Conservation (phyloP, 106 monocot genomes). For the Posidonia australis region DNA sequence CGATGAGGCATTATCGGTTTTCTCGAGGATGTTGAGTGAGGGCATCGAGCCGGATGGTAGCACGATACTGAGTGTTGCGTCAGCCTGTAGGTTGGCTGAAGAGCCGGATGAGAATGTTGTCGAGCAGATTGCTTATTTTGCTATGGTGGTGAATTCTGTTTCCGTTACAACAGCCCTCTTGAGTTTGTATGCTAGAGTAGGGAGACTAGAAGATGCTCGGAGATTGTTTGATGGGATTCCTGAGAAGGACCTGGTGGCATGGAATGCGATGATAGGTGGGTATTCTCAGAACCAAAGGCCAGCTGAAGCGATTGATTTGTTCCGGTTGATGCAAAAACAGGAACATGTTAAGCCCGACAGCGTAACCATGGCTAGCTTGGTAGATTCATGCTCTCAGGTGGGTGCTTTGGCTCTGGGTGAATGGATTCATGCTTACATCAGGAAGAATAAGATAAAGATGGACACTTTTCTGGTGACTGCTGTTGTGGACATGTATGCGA, state of each 20-base stretch:
- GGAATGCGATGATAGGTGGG: conserved; percentile 60
- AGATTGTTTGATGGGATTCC: conserved; percentile 31
- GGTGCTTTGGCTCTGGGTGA: conserved; percentile 43
- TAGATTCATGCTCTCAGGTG: conserved; percentile 37
- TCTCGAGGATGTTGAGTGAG: conserved; percentile 27
- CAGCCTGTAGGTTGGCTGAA: conserved; percentile 15
- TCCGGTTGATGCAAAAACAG: conserved; percentile 33
- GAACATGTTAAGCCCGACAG: conserved; percentile 23
- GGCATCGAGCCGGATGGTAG: conserved; percentile 19
- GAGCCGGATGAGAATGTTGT: conserved; percentile 12
- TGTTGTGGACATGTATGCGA: conserved; percentile 68
- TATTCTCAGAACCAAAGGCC: conserved; percentile 28
- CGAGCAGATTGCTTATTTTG: conserved; percentile 14
- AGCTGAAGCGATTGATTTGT: conserved; percentile 35
- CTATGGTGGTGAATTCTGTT: conserved; percentile 14
- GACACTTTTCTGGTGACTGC: conserved; percentile 34
- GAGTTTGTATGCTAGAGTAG: conserved; percentile 33
- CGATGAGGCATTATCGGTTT: conserved; percentile 25
- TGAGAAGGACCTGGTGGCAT: conserved; percentile 41
- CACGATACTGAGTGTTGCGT: conserved; percentile 20
- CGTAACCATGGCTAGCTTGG: conserved; percentile 35
- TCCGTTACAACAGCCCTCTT: conserved; percentile 46
- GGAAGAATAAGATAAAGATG: conserved; percentile 18
- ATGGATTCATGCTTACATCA: conserved; percentile 43
- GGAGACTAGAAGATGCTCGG: conserved; percentile 28